phyloP scores from a whole-genome alignment of 257 asterid genomes.

The Rauvolfia tetraphylla region DNA sequence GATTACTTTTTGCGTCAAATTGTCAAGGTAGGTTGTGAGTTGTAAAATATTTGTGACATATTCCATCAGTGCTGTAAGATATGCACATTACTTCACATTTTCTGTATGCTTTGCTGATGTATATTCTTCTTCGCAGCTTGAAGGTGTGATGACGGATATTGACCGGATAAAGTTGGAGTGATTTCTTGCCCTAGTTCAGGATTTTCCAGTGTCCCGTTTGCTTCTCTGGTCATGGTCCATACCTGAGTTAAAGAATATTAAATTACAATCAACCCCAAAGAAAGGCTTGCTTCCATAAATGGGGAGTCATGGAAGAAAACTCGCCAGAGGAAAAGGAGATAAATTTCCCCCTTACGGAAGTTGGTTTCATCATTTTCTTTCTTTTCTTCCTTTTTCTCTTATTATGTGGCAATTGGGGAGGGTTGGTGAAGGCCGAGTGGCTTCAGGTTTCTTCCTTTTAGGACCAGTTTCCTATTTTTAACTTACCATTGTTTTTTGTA shows the following conservation, averaged over 20 bases:
- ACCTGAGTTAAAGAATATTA: neutral
- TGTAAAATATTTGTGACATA: neutral
- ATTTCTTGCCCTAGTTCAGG: neutral
- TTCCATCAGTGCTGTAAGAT: neutral
- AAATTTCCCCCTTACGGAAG: neutral
- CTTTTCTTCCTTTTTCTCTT: neutral
- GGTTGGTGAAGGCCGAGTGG: neutral
- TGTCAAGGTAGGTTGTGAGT: constrained; percentile 46
- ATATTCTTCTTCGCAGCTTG: constrained; percentile 44
- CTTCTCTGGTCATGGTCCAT: neutral
- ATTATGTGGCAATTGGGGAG: neutral
- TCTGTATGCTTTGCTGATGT: constrained; percentile 7
- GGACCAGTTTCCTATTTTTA: neutral
- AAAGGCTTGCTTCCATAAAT: neutral
- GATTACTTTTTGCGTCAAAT: constrained; percentile 75
- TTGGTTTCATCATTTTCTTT: neutral
- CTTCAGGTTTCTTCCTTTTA: neutral
- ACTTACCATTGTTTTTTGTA: neutral
- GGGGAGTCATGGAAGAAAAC: neutral
- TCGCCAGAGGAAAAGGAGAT: neutral
- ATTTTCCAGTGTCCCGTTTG: neutral
- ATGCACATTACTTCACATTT: neutral
- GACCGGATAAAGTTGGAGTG: constrained; percentile 57
- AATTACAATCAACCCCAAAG: neutral
- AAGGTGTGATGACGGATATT: constrained; percentile 54